These are phyloP conservation scores for Tausonia pullulans DNA, from an alignment of 1,284 basidiomycete genomes.

Conservation along the genomic window DNA sequence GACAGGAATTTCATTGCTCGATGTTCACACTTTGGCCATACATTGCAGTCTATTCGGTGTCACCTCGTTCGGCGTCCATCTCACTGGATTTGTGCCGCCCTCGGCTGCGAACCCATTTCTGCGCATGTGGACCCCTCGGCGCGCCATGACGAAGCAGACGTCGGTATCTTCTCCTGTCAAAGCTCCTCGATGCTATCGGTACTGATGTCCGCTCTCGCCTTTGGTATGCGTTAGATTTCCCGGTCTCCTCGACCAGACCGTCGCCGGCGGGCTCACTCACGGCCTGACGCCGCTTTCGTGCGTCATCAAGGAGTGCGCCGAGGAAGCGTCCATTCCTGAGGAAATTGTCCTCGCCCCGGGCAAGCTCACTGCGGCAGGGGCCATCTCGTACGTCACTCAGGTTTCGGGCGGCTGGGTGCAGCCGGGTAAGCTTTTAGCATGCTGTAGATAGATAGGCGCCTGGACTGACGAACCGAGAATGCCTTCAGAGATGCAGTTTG, in stretches of 20 bases:
- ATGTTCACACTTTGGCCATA: too few relatives aligned
- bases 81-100: constrained; percentile 7
- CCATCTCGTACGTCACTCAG: constrained; percentile 46
- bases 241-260: constrained; percentile 31
- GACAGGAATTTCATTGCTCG: too few relatives aligned
- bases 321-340: constrained; percentile 70
- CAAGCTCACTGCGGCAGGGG: constrained; percentile 38
- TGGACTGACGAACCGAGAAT: background rate
- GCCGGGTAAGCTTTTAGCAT: constrained; percentile 17
- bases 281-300: constrained; percentile 57
- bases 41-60: constrained; percentile 13
- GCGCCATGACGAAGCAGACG: constrained; percentile 72
- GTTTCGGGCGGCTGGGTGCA: constrained; percentile 17
- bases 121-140: constrained; percentile 66
- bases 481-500: constrained; percentile 34
- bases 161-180: constrained; percentile 32
- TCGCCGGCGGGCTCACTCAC: constrained; percentile 49
- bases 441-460: too few relatives aligned
- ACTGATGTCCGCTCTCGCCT: too few relatives aligned
- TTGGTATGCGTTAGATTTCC: background rate
- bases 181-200: background rate
- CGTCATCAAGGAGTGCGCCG: constrained; percentile 74
- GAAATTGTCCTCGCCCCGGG: constrained; percentile 46
- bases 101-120: too few relatives aligned
- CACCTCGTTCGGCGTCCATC: constrained; percentile 15